Evolutionary conservation across 2,329 filamentous ascomycete species (phyloP).

Genomic region (Plectosphaerella cucumerina): DNA sequence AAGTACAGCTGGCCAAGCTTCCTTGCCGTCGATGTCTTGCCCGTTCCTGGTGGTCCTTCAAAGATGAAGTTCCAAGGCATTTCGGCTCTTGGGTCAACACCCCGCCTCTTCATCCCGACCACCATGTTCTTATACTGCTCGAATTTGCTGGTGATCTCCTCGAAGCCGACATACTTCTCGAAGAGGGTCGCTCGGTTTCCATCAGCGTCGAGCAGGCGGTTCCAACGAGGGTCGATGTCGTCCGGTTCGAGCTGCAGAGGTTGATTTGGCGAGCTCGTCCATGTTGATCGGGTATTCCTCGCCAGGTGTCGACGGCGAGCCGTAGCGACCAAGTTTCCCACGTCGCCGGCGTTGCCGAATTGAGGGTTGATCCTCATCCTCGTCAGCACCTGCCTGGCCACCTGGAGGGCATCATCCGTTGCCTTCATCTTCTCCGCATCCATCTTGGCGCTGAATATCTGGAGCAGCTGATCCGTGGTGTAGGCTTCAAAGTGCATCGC

Average conservation of each 20-base stretch:
- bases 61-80: conserved; percentile 55
- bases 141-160: too few species aligned
- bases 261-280: too few species aligned
- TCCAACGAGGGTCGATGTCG: too few species aligned
- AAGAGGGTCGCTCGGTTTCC: too few species aligned
- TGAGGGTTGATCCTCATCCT: conserved; percentile 49
- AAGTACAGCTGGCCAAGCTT: conserved; percentile 57
- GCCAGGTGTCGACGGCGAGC: conserved; percentile 11
- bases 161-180: too few species aligned
- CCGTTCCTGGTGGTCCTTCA: conserved; percentile 53
- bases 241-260: too few species aligned
- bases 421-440: conserved; percentile 39
- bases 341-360: conserved; percentile 60
- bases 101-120: conserved; percentile 42
- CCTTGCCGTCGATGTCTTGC: conserved; percentile 54
- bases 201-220: too few species aligned
- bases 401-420: conserved; percentile 38
- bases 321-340: conserved; percentile 49
- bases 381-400: conserved; percentile 43
- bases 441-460: conserved; percentile 53
- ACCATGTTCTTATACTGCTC: conserved; percentile 19
- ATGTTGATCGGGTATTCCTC: conserved; percentile 1
- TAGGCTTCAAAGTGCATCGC: conserved; percentile 60
- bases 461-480: conserved; percentile 40
- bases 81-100: conserved; percentile 47